phyloP scores from a whole-genome alignment of 768 basidiomycete species.

The Agaricus subrufescens region DNA sequence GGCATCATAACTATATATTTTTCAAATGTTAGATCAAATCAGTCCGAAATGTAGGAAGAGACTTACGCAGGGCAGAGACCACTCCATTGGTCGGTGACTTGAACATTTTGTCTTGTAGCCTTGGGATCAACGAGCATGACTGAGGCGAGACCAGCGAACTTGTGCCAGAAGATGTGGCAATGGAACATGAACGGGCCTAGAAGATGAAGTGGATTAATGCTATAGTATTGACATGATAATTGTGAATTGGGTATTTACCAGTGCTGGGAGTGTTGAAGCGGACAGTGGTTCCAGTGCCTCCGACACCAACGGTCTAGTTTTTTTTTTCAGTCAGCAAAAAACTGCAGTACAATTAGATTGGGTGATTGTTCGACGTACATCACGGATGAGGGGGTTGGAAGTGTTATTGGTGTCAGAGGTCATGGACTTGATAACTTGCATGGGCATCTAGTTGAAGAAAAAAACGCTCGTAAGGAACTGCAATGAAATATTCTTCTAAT shows the following conservation, averaged over 20 bases:
- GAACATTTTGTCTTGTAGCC: conserved; percentile 4
- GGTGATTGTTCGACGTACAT: conserved; percentile 35
- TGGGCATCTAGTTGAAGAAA: neutral
- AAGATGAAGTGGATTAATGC: neutral
- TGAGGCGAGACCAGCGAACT: conserved; percentile 14
- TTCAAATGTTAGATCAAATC: neutral
- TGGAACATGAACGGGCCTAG: conserved; percentile 18
- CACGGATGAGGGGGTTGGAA: conserved; percentile 50
- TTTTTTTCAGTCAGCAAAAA: neutral
- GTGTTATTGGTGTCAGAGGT: conserved; percentile 31
- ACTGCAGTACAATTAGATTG: neutral
- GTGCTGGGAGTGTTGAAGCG: conserved; percentile 18
- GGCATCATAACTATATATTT: neutral
- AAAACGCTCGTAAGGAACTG: no score
- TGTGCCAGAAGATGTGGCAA: conserved; percentile 16
- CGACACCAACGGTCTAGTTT: conserved; percentile 12
- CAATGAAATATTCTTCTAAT: no score
- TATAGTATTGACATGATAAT: neutral
- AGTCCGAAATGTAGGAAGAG: neutral
- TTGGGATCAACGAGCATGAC: conserved; percentile 11
- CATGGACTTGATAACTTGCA: conserved; percentile 24
- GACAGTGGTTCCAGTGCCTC: conserved; percentile 15
- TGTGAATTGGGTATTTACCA: neutral
- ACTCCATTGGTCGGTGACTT: conserved; percentile 8
- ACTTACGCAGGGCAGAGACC: conserved; percentile 15